phyloP scores from a whole-genome alignment of 805 yeast genomes.

The Alloascoidea hylecoeti region DNA sequence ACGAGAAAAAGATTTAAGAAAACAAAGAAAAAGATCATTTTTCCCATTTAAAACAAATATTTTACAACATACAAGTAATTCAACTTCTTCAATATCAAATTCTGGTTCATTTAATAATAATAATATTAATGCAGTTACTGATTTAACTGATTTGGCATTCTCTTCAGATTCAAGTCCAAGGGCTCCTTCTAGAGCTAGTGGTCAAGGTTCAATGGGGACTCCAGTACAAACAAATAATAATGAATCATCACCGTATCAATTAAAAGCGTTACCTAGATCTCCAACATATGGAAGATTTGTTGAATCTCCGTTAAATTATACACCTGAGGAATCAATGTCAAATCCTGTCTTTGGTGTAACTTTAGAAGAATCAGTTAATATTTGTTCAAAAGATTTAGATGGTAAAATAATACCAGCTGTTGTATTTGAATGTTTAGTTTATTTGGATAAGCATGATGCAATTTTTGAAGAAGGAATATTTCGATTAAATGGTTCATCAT shows the following conservation, averaged over 20 bases:
- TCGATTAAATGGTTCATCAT: constrained; percentile 79
- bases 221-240: not conserved
- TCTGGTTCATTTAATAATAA: too few relatives aligned
- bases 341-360: constrained; percentile 53
- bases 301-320: constrained; percentile 2
- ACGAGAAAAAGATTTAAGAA: constrained; percentile 25
- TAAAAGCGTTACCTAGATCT: not conserved
- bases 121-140: too few relatives aligned
- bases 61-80: not conserved
- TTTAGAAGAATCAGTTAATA: constrained; percentile 30
- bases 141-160: too few relatives aligned
- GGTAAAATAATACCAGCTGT: constrained; percentile 54
- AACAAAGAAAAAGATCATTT: constrained; percentile 38
- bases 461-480: constrained; percentile 85
- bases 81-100: constrained; percentile 10
- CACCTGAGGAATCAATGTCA: constrained; percentile 10
- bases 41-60: constrained; percentile 37
- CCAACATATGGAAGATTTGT: too few relatives aligned
- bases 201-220: not conserved
- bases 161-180: too few relatives aligned
- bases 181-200: constrained; percentile 1
- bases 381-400: constrained; percentile 34
- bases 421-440: constrained; percentile 60
- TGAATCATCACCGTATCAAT: not conserved
- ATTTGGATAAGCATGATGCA: constrained; percentile 50